Evolutionary conservation across 305 asterid species (phyloP).

Genomic region (Solanum hybrid): DNA sequence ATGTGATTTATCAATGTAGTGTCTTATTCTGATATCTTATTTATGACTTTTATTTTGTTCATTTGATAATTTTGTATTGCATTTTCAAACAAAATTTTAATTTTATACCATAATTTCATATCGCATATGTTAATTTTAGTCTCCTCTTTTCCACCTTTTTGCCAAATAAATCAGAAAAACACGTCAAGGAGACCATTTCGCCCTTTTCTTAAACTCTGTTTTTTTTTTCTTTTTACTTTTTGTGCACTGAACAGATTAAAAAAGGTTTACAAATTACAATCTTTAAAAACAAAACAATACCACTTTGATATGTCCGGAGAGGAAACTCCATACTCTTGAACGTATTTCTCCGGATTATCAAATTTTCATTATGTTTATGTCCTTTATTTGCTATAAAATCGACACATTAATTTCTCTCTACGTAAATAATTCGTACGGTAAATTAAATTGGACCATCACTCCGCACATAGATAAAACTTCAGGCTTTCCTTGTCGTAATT

Average conservation of each 20-base stretch:
- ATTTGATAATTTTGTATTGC: too few relatives aligned
- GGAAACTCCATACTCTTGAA: too few relatives aligned
- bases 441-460: background rate
- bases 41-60: background rate
- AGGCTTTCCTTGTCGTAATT: background rate
- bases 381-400: background rate
- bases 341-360: background rate
- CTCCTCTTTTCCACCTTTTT: background rate
- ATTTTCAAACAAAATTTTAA: background rate
- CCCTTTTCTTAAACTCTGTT: background rate
- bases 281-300: background rate
- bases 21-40: background rate
- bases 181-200: background rate
- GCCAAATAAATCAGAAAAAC: background rate
- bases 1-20: background rate
- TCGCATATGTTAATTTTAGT: too few relatives aligned
- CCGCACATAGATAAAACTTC: background rate
- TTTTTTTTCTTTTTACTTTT: background rate
- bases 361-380: background rate
- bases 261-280: background rate
- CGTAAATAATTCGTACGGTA: background rate
- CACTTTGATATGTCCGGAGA: too few relatives aligned
- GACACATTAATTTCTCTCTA: background rate
- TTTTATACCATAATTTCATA: too few relatives aligned
- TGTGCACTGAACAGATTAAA: background rate